Base-by-base conservation (phyloP, 2,329 filamentous ascomycete genomes). In the Neofusicoccum kwambonambiense region DNA sequence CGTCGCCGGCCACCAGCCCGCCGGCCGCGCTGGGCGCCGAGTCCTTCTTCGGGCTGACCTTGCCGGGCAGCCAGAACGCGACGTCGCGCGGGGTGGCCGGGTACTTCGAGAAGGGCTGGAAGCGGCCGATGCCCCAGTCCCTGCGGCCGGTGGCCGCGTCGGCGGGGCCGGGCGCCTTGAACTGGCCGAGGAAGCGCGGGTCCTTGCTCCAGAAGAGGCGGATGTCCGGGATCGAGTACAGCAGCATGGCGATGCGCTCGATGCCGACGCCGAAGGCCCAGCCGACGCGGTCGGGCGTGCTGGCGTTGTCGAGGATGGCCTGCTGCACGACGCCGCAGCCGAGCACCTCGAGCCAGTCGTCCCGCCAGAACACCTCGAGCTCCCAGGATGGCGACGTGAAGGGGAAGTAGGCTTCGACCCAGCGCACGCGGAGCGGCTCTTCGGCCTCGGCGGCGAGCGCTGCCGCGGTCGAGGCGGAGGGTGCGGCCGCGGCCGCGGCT, bases 341-440 rank as follows among this genome's bases (percentile, higher is more conserved):
- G 1, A 99, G 85, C 4, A 98, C 88, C 79, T 99, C 95, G 39
- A 99, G 88, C 95, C 95, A 99, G 75, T 96, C 91, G 35, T 91
- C 93, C 70, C 90, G 89, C 86, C 94, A 97, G 82, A 91, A 93
- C 9, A 99, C 92, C 75, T 99, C 95, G 27, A 99, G 85, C 76
- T 99, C 95, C 91, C 92, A 99, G 6, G 90, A 95, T 0, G 95
- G 95, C 65, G 89, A 93, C 0, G 95, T 99, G 76, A 98, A 98
- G 44, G 95, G 95, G 79, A 99, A 99, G 79, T 95, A 98, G 1
- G 95, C 93, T 77, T 97, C 94, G 7, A 98, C 89, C 95, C 95
- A 99, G 69, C 95, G 87, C 72, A 97, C 89, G 70, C 88, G 89
- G 44, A 98, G 82, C 4, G 93, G 92, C 72, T 96, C 90, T 49